Evolutionary conservation across 164 flowering plant species (phyloP), one percentile per base, ranked within the genome.

Genomic region (Magnolia changhungtana): DNA sequence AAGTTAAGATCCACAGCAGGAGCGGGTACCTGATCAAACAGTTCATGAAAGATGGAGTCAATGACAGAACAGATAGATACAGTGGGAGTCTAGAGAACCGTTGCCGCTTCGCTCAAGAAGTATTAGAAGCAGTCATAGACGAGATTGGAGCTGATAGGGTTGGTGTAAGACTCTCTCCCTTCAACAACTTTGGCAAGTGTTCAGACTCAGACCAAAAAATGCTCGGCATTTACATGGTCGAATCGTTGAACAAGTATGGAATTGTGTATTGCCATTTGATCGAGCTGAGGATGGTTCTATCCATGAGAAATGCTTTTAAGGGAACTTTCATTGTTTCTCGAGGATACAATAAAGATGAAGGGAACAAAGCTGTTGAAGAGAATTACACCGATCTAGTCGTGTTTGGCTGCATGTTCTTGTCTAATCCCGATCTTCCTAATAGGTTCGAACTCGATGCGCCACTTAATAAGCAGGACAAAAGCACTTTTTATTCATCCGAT

Each of bases 1-100:
- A 85, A 69, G 83, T 85, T 52, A 84, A 85, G 79, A 79, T 85
- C 80, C 87, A 81, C 24, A 85, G 85, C 1, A 84, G 85, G 9
- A 76, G 81, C 23, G 87, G 87, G 13, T 83, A 78, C 78, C 65
- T 85, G 37, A 23, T 85, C 7, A 85, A 83, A 13, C 84, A 85
- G 8, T 83, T 83, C 70, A 19, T 85, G 80, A 85, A 85, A 67
- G 87, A 85, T 52, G 67, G 74, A 69, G 78, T 81, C 8, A 85
- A 85, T 70, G 83, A 85, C 63, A 63, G 87, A 67, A 80, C 83
- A 3, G 86, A 83, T 7, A 52, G 78, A 59, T 85, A 85, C 21
- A 83, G 87, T 5, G 87, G 87, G 8, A 75, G 72, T 20, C 45
- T 83, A 14, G 83, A 80, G 61, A 85, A 85, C 58, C 81, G 84